phyloP scores from a whole-genome alignment of 805 yeast genomes.

The Saccharomyces paradoxus region DNA sequence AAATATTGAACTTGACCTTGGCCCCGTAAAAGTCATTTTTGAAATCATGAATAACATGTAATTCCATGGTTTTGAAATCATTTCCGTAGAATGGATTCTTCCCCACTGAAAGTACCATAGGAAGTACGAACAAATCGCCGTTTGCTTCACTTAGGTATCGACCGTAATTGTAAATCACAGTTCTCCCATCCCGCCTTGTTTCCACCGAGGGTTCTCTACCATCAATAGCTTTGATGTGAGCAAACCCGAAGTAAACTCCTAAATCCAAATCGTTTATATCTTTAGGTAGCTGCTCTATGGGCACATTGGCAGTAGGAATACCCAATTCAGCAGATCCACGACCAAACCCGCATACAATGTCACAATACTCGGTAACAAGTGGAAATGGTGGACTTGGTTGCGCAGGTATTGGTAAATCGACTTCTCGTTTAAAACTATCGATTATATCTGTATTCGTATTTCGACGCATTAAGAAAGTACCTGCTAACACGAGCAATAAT shows the following conservation, averaged over 20 bases:
- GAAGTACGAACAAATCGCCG: constrained; percentile 43
- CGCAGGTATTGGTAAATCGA: constrained; percentile 32
- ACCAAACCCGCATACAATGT: constrained; percentile 78
- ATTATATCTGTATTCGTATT: background rate
- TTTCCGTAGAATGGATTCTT: constrained; percentile 90
- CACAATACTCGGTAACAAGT: constrained; percentile 36
- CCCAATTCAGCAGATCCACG: constrained; percentile 92
- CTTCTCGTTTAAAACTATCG: constrained; percentile 8
- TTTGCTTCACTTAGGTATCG: constrained; percentile 29
- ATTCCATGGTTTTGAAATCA: constrained; percentile 71
- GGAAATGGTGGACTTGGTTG: constrained; percentile 43
- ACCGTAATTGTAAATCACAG: constrained; percentile 59
- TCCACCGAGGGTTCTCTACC: constrained; percentile 16
- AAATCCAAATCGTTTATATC: constrained; percentile 40
- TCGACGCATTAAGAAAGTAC: background rate
- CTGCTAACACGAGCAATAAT: background rate
- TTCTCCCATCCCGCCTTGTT: constrained; percentile 32
- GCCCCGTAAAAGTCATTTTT: constrained; percentile 74
- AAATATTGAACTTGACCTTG: constrained; percentile 50
- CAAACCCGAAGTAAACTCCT: constrained; percentile 90
- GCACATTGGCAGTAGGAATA: constrained; percentile 90
- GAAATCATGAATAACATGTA: constrained; percentile 78
- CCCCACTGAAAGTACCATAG: constrained; percentile 94
- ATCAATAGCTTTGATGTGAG: constrained; percentile 28
- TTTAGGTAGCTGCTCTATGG: constrained; percentile 42